Percentiles rank a stretch among this genome's conserved stretches.
phyloP scores from a whole-genome alignment of 73 alveolate genomes.

The Tetrahymena borealis region DNA sequence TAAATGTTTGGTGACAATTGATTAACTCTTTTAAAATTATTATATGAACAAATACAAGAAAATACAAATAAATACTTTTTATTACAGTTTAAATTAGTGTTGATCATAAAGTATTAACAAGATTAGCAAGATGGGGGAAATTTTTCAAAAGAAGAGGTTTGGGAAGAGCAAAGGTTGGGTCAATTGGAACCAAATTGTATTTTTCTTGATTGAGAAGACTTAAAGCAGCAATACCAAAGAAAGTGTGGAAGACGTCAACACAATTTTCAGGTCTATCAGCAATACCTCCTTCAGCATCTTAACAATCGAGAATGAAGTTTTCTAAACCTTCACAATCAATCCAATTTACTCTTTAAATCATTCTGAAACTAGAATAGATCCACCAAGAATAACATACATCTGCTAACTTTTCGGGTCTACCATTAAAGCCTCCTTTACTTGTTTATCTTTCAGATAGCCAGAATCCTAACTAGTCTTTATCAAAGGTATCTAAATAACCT shows the following conservation, averaged over 20 bases:
- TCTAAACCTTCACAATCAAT: conserved; percentile 64
- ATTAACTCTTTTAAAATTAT: too few relatives aligned
- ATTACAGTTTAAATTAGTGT: too few relatives aligned
- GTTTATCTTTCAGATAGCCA: conserved; percentile 91
- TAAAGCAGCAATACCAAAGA: conserved; percentile 86
- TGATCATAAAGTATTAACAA: background rate
- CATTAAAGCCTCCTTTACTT: conserved; percentile 91
- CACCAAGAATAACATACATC: conserved; percentile 97
- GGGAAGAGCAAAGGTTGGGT: conserved; percentile 89
- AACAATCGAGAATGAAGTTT: conserved; percentile 69
- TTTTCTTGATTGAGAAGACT: conserved; percentile 55
- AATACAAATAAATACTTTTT: too few relatives aligned
- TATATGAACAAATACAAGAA: too few relatives aligned
- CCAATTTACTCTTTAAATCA: conserved; percentile 75
- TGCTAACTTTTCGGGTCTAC: conserved; percentile 92
- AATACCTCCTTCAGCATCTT: conserved; percentile 89
- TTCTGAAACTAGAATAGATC: conserved; percentile 75
- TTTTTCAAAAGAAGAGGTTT: conserved; percentile 8
- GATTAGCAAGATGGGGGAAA: background rate
- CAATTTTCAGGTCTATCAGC: conserved; percentile 93
- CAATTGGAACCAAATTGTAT: conserved; percentile 52
- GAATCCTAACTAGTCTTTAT: conserved; percentile 72
- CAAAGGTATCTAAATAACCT: conserved; percentile 70
- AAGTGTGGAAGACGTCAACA: conserved; percentile 89
- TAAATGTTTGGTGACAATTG: too few relatives aligned